Evolutionary conservation across 2,329 filamentous ascomycete genomes (phyloP).

Genomic region (Cladobotryum mycophilum): DNA sequence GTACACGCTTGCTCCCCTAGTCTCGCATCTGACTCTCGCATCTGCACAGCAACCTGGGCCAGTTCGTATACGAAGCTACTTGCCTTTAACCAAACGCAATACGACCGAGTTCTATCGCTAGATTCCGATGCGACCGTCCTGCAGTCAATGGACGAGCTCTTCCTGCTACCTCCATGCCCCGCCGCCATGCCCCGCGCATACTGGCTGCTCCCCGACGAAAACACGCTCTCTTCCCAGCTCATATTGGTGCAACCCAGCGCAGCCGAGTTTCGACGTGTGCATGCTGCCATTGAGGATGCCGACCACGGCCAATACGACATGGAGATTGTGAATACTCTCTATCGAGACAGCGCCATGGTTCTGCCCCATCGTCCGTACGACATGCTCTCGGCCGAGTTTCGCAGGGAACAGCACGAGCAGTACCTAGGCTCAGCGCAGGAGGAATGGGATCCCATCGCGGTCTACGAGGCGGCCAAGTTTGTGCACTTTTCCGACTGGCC

Average conservation of each 20-base stretch:
- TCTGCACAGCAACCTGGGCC: constrained; percentile 47
- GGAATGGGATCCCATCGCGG: constrained; percentile 47
- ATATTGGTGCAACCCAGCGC: constrained; percentile 50
- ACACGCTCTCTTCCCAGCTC: constrained; percentile 39
- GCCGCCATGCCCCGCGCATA: constrained; percentile 67
- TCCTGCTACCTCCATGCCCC: constrained; percentile 54
- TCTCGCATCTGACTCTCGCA: not conserved
- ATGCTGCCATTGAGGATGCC: constrained; percentile 19
- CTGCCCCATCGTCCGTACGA: constrained; percentile 58
- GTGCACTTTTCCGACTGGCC: constrained; percentile 70
- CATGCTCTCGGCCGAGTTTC: constrained; percentile 56
- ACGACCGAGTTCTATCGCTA: constrained; percentile 41
- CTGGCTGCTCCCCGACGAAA: constrained; percentile 52
- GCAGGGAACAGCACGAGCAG: constrained; percentile 39
- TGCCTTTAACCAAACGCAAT: constrained; percentile 60
- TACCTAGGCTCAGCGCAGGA: constrained; percentile 36
- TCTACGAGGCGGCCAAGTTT: constrained; percentile 44
- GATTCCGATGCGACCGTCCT: constrained; percentile 60
- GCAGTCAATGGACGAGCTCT: constrained; percentile 62
- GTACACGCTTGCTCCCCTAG: not conserved
- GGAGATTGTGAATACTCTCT: constrained; percentile 19
- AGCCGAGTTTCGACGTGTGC: constrained; percentile 37
- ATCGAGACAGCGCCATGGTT: constrained; percentile 51
- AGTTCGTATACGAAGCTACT: constrained; percentile 62
- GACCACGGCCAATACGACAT: constrained; percentile 49